Percentiles rank a stretch among this genome's conserved stretches.
Conservation (phyloP, 495 filamentous ascomycete genomes). For the Xylaria castorea region DNA sequence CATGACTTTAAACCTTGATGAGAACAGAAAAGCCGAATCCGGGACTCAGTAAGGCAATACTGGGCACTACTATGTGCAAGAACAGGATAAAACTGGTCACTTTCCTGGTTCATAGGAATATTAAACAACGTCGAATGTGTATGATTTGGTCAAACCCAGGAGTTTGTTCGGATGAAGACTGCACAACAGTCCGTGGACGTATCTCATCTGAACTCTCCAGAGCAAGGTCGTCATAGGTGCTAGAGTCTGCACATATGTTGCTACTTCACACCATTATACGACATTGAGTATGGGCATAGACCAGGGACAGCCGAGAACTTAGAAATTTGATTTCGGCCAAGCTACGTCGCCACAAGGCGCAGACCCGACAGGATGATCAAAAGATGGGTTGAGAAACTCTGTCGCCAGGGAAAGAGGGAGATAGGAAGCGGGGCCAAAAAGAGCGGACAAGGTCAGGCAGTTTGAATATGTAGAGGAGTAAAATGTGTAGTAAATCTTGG, state of each 20-base stretch:
- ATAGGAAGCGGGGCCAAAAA: slow-evolving; percentile 3
- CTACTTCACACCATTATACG: neutral
- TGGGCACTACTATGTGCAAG: neutral
- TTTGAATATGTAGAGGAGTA: slow-evolving; percentile 26
- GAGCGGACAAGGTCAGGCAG: slow-evolving; percentile 1
- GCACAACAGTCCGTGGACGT: neutral
- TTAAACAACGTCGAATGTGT: neutral
- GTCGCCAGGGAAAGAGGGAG: neutral
- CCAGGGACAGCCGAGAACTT: neutral
- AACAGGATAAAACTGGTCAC: neutral
- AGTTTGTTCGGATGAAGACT: neutral
- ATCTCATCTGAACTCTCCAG: neutral
- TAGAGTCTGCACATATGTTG: neutral
- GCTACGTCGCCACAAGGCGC: neutral
- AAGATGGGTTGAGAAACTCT: neutral
- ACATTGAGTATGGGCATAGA: neutral
- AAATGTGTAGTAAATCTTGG: slow-evolving; percentile 37
- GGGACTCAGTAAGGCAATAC: neutral
- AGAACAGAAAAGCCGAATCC: neutral
- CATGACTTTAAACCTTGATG: neutral
- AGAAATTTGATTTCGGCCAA: slow-evolving; percentile 15
- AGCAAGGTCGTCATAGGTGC: neutral
- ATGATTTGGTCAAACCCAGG: neutral
- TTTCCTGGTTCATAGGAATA: neutral
- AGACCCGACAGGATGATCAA: neutral